Base-by-base conservation (phyloP, 1,284 basidiomycete species). In the Malassezia psittaci region DNA sequence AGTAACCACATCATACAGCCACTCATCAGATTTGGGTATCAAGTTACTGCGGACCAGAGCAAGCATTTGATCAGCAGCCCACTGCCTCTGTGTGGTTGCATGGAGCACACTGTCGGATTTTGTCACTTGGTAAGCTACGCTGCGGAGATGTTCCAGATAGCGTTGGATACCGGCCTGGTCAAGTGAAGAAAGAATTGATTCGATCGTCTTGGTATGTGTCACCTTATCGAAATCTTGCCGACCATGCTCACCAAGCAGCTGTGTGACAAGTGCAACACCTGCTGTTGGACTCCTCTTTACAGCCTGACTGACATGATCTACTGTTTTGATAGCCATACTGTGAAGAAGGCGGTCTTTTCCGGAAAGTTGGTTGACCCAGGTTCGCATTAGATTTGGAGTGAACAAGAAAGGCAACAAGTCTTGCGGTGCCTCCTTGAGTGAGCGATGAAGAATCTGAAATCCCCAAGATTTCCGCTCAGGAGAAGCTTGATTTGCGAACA, bases 341-440 rank as follows among this genome's bases (percentile, higher is more conserved):
- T 96, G 88, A 34, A 96, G 78, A 72, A 90, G 84, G 52, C 90
- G 82, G 75, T 96, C 90, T 51, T 81, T 80, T 52, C 86, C 85
- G 0, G 88, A 85, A 18, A 98, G 81, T 72, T 96, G 90, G 75
- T 93, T 94, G 64, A 94, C 91, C 87, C 90, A 93, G 38, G 86
- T 86, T 41, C 90, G 85, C 87, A 96, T 91, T 68, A 96, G 88
- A 75, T 96, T 93, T 66, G 86, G 85, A 11, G 89, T 93, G 76
- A 96, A 94, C 16, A 96, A 79, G 79, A 88, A 84, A 0, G 88
- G 85, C 65, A 91, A 79, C 49, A 83, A 84, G 21, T 81, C 75
- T 16, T 82, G 77, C 7, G 81, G 79, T 18, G 90, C 80, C 15
- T 84, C 83, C 8, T 83, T 81, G 38, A 96, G 77, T 0, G 88